Evolutionary conservation across 164 flowering plant genomes (phyloP).

Genomic region (Piper betle): DNA sequence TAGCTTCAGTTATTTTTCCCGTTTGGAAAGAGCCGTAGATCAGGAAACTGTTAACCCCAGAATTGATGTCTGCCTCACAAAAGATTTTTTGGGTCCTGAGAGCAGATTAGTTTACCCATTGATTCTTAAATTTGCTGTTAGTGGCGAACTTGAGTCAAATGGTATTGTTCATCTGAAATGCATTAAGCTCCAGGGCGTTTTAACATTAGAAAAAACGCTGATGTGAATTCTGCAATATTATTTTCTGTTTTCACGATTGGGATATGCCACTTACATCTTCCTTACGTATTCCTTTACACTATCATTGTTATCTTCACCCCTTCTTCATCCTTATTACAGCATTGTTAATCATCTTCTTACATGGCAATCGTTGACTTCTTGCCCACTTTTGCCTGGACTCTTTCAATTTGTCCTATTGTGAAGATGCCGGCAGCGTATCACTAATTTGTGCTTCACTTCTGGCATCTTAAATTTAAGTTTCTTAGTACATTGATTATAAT

Average conservation of each 20-base stretch:
- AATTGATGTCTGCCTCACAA: constrained; percentile 65
- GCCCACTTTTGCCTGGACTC: too few species aligned
- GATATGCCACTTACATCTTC: background rate
- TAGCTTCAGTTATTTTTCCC: background rate
- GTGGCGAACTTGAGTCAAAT: constrained; percentile 92
- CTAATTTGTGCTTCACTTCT: too few species aligned
- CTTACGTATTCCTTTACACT: background rate
- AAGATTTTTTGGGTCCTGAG: constrained; percentile 88
- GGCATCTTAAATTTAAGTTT: too few species aligned
- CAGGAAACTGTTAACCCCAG: constrained; percentile 49
- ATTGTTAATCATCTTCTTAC: too few species aligned
- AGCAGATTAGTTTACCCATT: constrained; percentile 89
- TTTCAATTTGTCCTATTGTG: too few species aligned
- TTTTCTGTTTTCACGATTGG: background rate
- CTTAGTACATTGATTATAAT: too few species aligned
- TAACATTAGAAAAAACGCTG: constrained; percentile 88
- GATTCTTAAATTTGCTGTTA: constrained; percentile 86
- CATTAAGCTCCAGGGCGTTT: constrained; percentile 79
- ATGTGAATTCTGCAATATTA: constrained; percentile 37
- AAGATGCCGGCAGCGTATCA: too few species aligned
- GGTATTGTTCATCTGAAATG: constrained; percentile 83
- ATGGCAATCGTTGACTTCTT: too few species aligned
- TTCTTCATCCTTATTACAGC: too few species aligned
- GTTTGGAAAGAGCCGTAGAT: constrained; percentile 42
- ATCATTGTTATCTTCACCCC: background rate